Evolutionary conservation across 129 eudicot genomes (phyloP), one percentile per base, ranked within the genome.

Genomic region (Lactuca saligna): DNA sequence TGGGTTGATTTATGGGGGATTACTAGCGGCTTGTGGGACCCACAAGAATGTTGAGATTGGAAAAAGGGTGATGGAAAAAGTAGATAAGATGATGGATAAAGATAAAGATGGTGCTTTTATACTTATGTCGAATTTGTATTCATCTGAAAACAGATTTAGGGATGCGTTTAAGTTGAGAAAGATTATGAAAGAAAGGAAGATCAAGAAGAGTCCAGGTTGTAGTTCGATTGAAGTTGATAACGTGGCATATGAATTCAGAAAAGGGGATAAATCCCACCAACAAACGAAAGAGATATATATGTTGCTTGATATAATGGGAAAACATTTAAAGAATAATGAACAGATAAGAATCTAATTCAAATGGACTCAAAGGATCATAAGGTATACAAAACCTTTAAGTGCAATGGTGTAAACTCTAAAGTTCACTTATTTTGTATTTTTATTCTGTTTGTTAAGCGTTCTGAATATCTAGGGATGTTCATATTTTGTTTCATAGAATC

Each of bases 21-120:
- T 83, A 56, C 49, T 83, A 59, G 80, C 85, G 54, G 88, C 85
- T 16, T 83, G 88, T 62, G 77, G 84, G 78, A 57, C 70, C 41
- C 78, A 73, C 11, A 75, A 69, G 35, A 74, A 77, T 15, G 71
- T 76, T 57, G 88, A 83, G 63, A 65, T 77, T 69, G 85, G 79
- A 15, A 65, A 80, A 70, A 53, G 56, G 63, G 75, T 66, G 42
- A 68, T 80, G 82, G 70, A 73, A 32, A 69, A 69, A 49, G 61
- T 83, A 17, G 80, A 61, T 12, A 57, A 57, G 63, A 46, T 80
- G 63, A 46, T 80, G 48, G 85, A 80, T 17, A 60, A 70, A 34
- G 80, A 69, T 60, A 65, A 72, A 73, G 85, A 65, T 60, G 85
- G 80, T 68, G 68, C 75, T 5, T 80, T 59, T 69, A 54, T 83